These are phyloP conservation scores for Neonothopanus nambi DNA, from an alignment of 1,284 basidiomycete genomes.

Conservation along the genomic window DNA sequence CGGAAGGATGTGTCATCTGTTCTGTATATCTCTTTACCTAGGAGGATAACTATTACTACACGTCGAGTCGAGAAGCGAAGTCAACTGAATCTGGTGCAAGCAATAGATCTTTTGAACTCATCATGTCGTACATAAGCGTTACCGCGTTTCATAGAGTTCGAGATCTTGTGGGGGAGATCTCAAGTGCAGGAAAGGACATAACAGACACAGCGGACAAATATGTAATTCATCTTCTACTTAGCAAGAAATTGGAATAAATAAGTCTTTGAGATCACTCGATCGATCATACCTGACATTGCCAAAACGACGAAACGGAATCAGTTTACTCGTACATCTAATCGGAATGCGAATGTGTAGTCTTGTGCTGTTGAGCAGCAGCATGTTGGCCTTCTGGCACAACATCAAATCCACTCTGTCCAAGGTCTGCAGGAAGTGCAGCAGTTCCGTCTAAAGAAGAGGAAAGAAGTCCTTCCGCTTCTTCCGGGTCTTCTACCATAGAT, in stretches of 20 bases:
- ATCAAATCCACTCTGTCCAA: conserved; percentile 71
- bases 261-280: too few species aligned
- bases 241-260: neutral
- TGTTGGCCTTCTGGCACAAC: conserved; percentile 60
- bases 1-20: too few species aligned
- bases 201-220: neutral
- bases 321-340: neutral
- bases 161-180: neutral
- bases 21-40: too few species aligned
- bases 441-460: conserved; percentile 66
- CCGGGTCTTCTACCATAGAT: conserved; percentile 31
- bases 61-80: too few species aligned
- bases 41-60: neutral
- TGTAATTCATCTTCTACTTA: too few species aligned
- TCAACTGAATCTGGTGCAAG: too few species aligned
- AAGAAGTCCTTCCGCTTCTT: conserved; percentile 53
- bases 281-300: neutral
- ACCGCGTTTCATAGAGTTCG: too few species aligned
- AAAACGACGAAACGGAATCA: neutral
- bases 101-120: neutral
- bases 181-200: neutral
- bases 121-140: too few species aligned
- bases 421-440: conserved; percentile 69
- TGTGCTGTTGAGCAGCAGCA: conserved; percentile 25
- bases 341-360: neutral